Evolutionary conservation across 495 filamentous ascomycete species (phyloP).

Genomic region (Amniculicola lignicola): DNA sequence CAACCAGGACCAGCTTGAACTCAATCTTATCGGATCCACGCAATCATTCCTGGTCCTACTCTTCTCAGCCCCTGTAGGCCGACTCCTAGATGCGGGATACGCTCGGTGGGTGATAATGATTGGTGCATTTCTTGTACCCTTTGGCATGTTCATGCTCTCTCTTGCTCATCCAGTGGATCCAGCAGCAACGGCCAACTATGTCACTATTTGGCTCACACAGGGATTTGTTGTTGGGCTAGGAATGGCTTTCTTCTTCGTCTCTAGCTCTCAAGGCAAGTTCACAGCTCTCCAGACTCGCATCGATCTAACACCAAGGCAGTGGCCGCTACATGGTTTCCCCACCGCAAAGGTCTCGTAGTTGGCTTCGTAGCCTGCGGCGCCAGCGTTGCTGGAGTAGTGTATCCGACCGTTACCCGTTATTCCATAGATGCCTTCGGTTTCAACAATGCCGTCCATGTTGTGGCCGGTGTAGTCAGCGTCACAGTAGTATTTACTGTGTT

Average conservation of each 20-base stretch:
- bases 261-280: constrained; percentile 44
- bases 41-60: constrained; percentile 42
- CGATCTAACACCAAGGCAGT: constrained; percentile 33
- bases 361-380: constrained; percentile 48
- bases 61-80: constrained; percentile 41
- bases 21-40: constrained; percentile 45
- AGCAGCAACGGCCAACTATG: constrained; percentile 37
- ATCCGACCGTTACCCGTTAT: constrained; percentile 42
- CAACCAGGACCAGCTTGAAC: constrained; percentile 30
- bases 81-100: constrained; percentile 45
- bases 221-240: constrained; percentile 44
- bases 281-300: neutral
- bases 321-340: constrained; percentile 44
- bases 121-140: constrained; percentile 38
- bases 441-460: constrained; percentile 35
- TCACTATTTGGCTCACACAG: constrained; percentile 41
- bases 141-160: constrained; percentile 42
- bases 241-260: constrained; percentile 49
- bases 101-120: constrained; percentile 33
- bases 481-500: constrained; percentile 39
- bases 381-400: constrained; percentile 41
- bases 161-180: constrained; percentile 30
- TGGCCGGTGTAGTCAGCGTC: constrained; percentile 36
- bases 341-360: constrained; percentile 42
- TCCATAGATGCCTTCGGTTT: constrained; percentile 40